These are phyloP conservation scores for Boechera divaricarpa DNA, from an alignment of 345 rosid species.

Conservation along the genomic window DNA sequence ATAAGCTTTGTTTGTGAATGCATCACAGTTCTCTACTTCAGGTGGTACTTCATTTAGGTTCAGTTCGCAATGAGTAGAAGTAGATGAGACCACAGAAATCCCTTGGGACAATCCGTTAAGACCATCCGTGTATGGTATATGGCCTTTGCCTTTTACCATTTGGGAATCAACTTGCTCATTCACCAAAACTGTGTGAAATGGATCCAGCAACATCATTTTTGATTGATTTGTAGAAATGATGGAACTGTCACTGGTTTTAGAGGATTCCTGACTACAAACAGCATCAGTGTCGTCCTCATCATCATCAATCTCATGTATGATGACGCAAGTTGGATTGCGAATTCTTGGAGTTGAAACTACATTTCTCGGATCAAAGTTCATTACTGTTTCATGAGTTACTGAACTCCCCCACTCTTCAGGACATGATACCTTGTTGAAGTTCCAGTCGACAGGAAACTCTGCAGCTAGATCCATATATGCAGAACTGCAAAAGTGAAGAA, in stretches of 20 bases:
- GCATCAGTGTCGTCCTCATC: constrained; percentile 53
- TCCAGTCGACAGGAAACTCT: constrained; percentile 55
- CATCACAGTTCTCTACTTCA: constrained; percentile 44
- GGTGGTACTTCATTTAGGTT: constrained; percentile 32
- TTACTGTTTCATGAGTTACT: constrained; percentile 47
- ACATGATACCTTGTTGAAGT: constrained; percentile 40
- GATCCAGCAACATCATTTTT: constrained; percentile 24
- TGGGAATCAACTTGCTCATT: not conserved
- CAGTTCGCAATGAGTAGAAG: constrained; percentile 19
- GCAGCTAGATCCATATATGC: constrained; percentile 91
- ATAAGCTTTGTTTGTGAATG: constrained; percentile 44
- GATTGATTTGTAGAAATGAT: constrained; percentile 42
- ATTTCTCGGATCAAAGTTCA: constrained; percentile 50
- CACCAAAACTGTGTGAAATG: not conserved
- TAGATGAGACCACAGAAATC: constrained; percentile 32
- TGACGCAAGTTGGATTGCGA: constrained; percentile 55
- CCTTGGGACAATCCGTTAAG: constrained; percentile 21
- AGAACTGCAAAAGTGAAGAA: constrained; percentile 57
- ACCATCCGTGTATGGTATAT: not conserved
- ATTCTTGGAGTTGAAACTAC: constrained; percentile 41
- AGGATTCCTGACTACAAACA: constrained; percentile 50
- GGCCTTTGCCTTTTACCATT: not conserved
- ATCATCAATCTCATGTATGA: constrained; percentile 46
- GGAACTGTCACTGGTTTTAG: constrained; percentile 38
- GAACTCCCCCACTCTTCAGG: constrained; percentile 51